Evolutionary conservation across 2,329 filamentous ascomycete genomes (phyloP).

Genomic region (Rutstroemia sp.): DNA sequence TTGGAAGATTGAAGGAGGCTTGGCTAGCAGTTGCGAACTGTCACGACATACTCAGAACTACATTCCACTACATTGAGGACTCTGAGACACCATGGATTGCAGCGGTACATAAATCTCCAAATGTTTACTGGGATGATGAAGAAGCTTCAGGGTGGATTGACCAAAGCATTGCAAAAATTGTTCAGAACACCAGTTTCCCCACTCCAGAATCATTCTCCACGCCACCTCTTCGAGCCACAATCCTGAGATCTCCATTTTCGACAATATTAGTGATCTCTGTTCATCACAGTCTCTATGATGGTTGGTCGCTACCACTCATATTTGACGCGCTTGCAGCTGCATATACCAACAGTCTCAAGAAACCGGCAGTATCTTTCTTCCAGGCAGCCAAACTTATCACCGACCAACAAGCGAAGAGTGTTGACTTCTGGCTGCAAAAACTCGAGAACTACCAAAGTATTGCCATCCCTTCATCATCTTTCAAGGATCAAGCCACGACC

Average conservation of each 20-base stretch:
- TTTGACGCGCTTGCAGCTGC: slow-evolving; percentile 9
- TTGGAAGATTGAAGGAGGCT: slow-evolving; percentile 19
- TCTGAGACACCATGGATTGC: neutral
- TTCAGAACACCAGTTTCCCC: neutral
- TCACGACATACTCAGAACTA: slow-evolving; percentile 29
- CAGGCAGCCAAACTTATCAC: neutral
- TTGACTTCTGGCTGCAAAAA: neutral
- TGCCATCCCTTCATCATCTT: neutral
- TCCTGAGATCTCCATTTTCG: slow-evolving; percentile 6
- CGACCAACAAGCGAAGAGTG: neutral
- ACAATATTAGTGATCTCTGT: slow-evolving; percentile 41
- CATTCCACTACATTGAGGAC: slow-evolving; percentile 8
- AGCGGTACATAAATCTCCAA: slow-evolving; percentile 14
- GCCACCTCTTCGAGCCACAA: neutral
- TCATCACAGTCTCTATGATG: slow-evolving; percentile 50
- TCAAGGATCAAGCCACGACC: neutral
- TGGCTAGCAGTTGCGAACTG: slow-evolving; percentile 21
- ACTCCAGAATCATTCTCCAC: slow-evolving; percentile 9
- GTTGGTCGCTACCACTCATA: slow-evolving; percentile 37
- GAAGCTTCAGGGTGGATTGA: neutral
- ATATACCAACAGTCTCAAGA: neutral
- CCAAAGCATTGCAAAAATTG: neutral
- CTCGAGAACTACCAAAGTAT: neutral
- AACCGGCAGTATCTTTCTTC: neutral
- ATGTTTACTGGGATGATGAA: neutral